These are phyloP conservation scores for Tetrahymena thermophila DNA, from an alignment of 73 alveolate genomes.

Conservation along the genomic window DNA sequence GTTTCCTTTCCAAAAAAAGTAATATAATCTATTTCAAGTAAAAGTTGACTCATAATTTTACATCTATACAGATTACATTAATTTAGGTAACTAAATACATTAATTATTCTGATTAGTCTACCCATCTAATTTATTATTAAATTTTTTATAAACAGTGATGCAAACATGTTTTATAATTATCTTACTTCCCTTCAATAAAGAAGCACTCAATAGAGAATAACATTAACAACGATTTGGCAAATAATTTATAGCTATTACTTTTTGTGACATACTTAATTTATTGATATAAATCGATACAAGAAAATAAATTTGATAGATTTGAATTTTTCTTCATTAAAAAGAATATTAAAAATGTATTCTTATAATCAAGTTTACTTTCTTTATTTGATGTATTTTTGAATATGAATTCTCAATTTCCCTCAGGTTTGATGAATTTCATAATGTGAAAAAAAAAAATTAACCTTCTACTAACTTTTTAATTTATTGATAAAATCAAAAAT, in stretches of 20 bases:
- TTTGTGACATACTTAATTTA: too few relatives aligned
- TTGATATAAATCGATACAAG: too few relatives aligned
- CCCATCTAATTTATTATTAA: not conserved
- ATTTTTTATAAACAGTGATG: too few relatives aligned
- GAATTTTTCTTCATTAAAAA: too few relatives aligned
- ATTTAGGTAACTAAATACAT: not conserved
- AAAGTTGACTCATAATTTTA: not conserved
- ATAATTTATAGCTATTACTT: too few relatives aligned
- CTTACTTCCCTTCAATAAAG: too few relatives aligned
- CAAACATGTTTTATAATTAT: too few relatives aligned
- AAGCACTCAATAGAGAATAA: too few relatives aligned
- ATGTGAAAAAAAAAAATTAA: not conserved
- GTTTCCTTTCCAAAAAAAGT: not conserved
- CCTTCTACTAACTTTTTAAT: not conserved
- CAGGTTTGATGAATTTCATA: not conserved
- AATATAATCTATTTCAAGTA: not conserved
- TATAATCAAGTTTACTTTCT: not conserved
- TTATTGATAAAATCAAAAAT: not conserved
- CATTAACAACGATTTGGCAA: too few relatives aligned
- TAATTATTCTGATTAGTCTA: not conserved
- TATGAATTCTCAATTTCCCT: not conserved
- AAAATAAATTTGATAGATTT: too few relatives aligned
- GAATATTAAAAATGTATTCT: not conserved
- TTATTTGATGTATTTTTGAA: not conserved
- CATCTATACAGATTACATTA: not conserved